phyloP scores from a whole-genome alignment of 208 protist species.

The Trypanosoma avium region DNA sequence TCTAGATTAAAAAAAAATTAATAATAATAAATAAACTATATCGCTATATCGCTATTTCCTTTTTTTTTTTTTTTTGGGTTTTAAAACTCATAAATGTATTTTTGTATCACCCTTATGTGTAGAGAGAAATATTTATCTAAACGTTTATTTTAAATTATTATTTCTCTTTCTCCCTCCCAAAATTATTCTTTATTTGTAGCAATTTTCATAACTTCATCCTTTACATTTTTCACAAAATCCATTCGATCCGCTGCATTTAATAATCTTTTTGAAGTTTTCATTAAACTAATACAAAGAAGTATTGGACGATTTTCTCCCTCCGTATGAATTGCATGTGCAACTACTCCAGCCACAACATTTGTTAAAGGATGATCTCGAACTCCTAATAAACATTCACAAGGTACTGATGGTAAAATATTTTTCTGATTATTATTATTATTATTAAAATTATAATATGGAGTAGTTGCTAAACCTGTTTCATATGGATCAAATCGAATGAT shows the following conservation, averaged over 20 bases:
- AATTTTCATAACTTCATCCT: constrained; percentile 38
- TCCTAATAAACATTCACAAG: constrained; percentile 64
- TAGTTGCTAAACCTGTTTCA: constrained; percentile 30
- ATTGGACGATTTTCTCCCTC: constrained; percentile 51
- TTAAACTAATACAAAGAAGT: constrained; percentile 67
- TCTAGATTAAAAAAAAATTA: constrained; percentile 7
- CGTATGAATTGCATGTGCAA: constrained; percentile 44
- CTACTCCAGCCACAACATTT: constrained; percentile 54
- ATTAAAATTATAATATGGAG: too few relatives aligned
- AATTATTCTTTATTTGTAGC: constrained; percentile 9
- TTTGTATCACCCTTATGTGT: too few relatives aligned
- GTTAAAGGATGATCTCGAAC: constrained; percentile 82
- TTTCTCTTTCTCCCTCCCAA: neutral
- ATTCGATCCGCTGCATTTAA: constrained; percentile 16
- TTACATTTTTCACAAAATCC: constrained; percentile 49
- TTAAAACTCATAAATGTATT: too few relatives aligned
- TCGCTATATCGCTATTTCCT: neutral
- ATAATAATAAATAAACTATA: constrained; percentile 3
- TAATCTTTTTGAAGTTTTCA: constrained; percentile 47
- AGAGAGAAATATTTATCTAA: too few relatives aligned
- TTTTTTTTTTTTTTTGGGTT: neutral
- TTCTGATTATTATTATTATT: neutral
- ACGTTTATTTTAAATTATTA: neutral
- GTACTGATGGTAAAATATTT: constrained; percentile 32
- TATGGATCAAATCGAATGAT: constrained; percentile 50